Evolutionary conservation across 306 rosid genomes (phyloP).

Genomic region (Glycine tomentella): DNA sequence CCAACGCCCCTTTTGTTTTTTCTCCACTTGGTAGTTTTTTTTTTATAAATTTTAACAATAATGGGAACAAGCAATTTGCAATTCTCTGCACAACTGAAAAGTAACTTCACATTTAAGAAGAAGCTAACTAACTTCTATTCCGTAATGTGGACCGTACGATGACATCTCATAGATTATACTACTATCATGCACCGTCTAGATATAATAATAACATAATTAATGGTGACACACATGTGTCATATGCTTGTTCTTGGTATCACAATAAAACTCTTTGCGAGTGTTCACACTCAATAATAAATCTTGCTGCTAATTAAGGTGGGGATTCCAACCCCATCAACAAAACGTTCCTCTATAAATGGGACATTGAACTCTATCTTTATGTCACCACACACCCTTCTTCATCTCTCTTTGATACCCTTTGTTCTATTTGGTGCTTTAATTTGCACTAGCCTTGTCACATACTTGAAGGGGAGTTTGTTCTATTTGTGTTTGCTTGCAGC

Average conservation of each 20-base stretch:
- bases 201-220: neutral
- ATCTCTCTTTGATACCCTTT: neutral
- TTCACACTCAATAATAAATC: slow-evolving; percentile 39
- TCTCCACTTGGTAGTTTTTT: slow-evolving; percentile 2
- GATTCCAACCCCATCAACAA: slow-evolving; percentile 30
- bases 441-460: neutral
- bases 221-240: slow-evolving; percentile 41
- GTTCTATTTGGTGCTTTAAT: neutral
- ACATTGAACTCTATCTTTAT: slow-evolving; percentile 2
- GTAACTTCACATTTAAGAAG: slow-evolving; percentile 8
- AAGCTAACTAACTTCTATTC: neutral
- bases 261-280: neutral
- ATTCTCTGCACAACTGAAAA: neutral
- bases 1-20: slow-evolving; percentile 1
- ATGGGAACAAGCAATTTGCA: slow-evolving; percentile 14
- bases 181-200: neutral
- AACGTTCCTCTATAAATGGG: slow-evolving; percentile 55
- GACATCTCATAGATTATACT: neutral
- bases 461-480: slow-evolving; percentile 13
- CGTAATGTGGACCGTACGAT: neutral
- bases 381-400: slow-evolving; percentile 34
- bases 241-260: neutral
- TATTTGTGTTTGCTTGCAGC: slow-evolving; percentile 27
- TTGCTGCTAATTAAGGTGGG: slow-evolving; percentile 11
- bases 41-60: neutral